Percentiles rank a stretch among this genome's conserved stretches.
phyloP scores from a whole-genome alignment of 2,329 filamentous ascomycete species.

The Aspergillus bombycis region DNA sequence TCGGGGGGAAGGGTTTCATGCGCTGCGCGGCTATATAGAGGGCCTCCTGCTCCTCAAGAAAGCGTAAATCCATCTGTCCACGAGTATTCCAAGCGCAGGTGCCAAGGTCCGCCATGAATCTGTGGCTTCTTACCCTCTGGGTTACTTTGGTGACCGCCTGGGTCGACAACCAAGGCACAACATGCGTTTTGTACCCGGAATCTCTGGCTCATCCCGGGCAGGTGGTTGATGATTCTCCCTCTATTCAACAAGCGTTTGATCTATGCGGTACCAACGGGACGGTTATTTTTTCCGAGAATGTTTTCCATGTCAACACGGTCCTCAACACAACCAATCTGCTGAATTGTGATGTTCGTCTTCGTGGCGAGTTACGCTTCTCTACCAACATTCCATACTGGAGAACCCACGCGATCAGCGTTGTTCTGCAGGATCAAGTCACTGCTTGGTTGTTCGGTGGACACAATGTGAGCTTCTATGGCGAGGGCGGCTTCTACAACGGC shows the following conservation, averaged over 20 bases:
- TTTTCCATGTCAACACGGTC: background rate
- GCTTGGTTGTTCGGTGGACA: background rate
- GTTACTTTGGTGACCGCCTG: background rate
- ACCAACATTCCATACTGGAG: background rate
- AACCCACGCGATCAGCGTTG: background rate
- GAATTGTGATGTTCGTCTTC: background rate
- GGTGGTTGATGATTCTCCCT: background rate
- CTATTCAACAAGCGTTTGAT: background rate
- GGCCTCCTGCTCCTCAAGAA: no score
- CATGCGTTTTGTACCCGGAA: background rate
- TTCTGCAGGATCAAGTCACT: background rate
- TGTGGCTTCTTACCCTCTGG: background rate
- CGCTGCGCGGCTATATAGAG: background rate
- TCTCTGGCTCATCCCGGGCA: background rate
- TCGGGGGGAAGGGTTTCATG: background rate
- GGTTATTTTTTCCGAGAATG: background rate
- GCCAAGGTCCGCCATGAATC: background rate
- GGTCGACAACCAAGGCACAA: background rate
- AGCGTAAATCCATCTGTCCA: rapidly evolving
- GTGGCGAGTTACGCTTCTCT: background rate
- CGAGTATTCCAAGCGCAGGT: background rate
- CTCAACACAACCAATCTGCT: background rate
- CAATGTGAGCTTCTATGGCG: background rate
- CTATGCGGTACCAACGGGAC: background rate
- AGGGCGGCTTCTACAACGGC: background rate